Base-by-base conservation (phyloP, 2,329 filamentous ascomycete genomes). In the Teratosphaeriaceae sp. region DNA sequence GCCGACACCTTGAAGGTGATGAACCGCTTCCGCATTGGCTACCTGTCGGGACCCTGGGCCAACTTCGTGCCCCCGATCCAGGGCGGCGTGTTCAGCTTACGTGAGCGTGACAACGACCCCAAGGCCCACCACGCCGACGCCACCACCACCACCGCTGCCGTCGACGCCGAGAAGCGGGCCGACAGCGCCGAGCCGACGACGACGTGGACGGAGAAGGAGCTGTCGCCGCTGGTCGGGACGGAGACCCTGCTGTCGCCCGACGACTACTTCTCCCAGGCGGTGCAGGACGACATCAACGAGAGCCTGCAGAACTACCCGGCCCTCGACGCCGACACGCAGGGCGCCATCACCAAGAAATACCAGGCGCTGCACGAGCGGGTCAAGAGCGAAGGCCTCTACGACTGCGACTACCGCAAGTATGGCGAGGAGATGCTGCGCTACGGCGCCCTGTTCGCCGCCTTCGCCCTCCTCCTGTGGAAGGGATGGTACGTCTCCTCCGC, bases 11-110 rank as follows among this genome's bases (percentile, higher is more conserved):
- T 79, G 54, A 65, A 79, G 46, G 78, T 78, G 55, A 95, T 96
- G 87, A 67, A 78, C 46, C 78, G 77, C 50, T 97, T 89, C 62
- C 80, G 86, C 50, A 88, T 97, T 56, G 90, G 90, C 35, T 77
- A 75, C 49, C 79, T 94, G 44, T 77, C 92, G 59, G 86, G 87
- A 21, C 71, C 70, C 47, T 98, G 90, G 90, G 69, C 71, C 48
- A 96, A 96, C 64, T 94, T 96, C 60, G 58, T 85, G 5, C 89
- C 92, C 3, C 90, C 92, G 0, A 90, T 97, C 40, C 90, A 96
- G 65, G 89, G 88, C 44, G 90, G 90, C 33, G 74, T 75, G 45
- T 94, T 89, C 64, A 76, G 82, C 16, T 65, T 65, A 19, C 75
- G 74, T 1, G 79, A 74, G 54, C 65, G 70, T 11, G 64, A 70